These are phyloP conservation scores for Aspergillus transmontanensis DNA, from an alignment of 2,329 filamentous ascomycete species.

Conservation along the genomic window DNA sequence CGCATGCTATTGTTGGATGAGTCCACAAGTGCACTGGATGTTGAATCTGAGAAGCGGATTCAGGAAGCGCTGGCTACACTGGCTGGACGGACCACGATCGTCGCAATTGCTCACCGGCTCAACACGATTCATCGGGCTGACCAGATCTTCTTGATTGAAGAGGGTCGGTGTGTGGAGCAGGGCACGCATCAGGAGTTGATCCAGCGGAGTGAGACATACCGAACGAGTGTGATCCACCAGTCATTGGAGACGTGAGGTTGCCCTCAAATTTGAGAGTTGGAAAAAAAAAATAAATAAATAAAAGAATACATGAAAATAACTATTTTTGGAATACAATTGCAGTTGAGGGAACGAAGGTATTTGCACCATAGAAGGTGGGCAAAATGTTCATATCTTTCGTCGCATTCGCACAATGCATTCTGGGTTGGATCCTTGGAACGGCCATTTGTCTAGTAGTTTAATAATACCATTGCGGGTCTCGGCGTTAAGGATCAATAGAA, in stretches of 20 bases:
- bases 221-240: conserved; percentile 54
- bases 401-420: neutral
- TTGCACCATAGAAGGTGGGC: neutral
- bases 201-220: conserved; percentile 52
- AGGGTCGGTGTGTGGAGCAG: conserved; percentile 50
- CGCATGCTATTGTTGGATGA: conserved; percentile 61
- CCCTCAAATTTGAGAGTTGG: neutral
- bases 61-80: conserved; percentile 41
- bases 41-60: conserved; percentile 55
- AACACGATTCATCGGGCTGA: conserved; percentile 61
- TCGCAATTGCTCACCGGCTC: conserved; percentile 46
- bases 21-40: conserved; percentile 61
- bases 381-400: neutral
- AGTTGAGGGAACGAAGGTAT: neutral
- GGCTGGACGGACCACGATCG: conserved; percentile 38
- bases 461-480: neutral
- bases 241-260: conserved; percentile 38
- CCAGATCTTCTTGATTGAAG: conserved; percentile 71
- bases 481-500: neutral
- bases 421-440: neutral
- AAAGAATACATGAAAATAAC: neutral
- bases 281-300: neutral
- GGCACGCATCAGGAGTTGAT: conserved; percentile 54
- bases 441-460: neutral
- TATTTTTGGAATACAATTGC: neutral